phyloP scores from a whole-genome alignment of 2,329 filamentous ascomycete genomes.

The Colletotrichum tropicicola region DNA sequence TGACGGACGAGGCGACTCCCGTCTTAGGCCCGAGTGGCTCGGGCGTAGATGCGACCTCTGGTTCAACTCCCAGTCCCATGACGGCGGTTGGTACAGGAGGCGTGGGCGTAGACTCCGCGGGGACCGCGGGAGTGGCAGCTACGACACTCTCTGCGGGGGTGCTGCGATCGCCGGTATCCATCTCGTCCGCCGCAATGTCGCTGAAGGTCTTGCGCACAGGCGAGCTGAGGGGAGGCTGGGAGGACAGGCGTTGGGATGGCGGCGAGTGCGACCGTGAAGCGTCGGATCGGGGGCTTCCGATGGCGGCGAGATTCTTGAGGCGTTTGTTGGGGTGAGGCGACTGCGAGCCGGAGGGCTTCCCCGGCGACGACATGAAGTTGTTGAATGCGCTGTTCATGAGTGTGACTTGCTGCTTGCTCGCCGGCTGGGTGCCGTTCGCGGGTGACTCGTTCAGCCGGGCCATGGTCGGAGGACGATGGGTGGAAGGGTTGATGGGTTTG shows the following conservation, averaged over 20 bases:
- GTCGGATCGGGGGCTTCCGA: neutral
- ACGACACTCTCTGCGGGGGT: neutral
- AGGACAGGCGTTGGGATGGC: neutral
- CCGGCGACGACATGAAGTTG: slow-evolving; percentile 17
- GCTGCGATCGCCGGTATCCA: slow-evolving; percentile 3
- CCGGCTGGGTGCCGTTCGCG: slow-evolving; percentile 3
- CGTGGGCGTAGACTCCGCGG: neutral
- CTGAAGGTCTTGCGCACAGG: neutral
- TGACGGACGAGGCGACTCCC: neutral
- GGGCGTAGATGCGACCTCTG: neutral
- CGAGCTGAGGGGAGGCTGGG: neutral
- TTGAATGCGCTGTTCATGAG: slow-evolving; percentile 15
- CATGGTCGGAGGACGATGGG: neutral
- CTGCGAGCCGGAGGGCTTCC: slow-evolving; percentile 13
- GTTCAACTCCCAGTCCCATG: neutral
- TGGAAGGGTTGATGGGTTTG: neutral
- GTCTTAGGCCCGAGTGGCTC: neutral
- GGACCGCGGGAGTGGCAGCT: neutral
- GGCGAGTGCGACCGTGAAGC: slow-evolving; percentile 13
- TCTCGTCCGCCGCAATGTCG: neutral
- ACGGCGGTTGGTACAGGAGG: neutral
- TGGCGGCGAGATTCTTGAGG: neutral
- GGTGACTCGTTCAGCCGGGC: slow-evolving; percentile 3
- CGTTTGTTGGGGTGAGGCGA: slow-evolving; percentile 21
- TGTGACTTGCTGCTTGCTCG: neutral